Percentiles rank a stretch among this genome's conserved stretches.
phyloP scores from a whole-genome alignment of 352 stramenopile species.

The Sclerospora graminicola region DNA sequence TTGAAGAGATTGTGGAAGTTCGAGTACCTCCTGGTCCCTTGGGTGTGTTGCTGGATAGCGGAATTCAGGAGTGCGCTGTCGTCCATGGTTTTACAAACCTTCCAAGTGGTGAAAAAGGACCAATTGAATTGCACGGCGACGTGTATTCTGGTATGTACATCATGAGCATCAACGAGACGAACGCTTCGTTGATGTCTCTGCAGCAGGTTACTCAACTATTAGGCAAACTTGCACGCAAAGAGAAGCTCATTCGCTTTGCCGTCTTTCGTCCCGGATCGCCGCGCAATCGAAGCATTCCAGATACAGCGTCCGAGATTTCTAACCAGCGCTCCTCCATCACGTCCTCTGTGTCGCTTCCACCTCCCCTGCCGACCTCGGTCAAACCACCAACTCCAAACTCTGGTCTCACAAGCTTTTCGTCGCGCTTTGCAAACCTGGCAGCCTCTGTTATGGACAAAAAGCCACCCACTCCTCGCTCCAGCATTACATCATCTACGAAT shows the following conservation, averaged over 20 bases:
- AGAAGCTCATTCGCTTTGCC: conserved; percentile 74
- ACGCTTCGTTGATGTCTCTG: conserved; percentile 75
- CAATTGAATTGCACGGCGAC: conserved; percentile 50
- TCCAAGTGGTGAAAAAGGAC: conserved; percentile 40
- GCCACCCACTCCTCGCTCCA: conserved; percentile 20
- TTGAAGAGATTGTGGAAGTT: conserved; percentile 69
- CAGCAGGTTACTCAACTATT: conserved; percentile 58
- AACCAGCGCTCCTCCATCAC: conserved; percentile 29
- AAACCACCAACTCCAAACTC: conserved; percentile 26
- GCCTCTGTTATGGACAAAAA: conserved; percentile 46
- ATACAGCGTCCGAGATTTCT: conserved; percentile 38
- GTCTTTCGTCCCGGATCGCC: conserved; percentile 50
- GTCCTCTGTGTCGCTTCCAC: conserved; percentile 22
- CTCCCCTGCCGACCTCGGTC: conserved; percentile 22
- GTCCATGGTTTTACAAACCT: conserved; percentile 75
- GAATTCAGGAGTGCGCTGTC: conserved; percentile 68
- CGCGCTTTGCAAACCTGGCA: conserved; percentile 53
- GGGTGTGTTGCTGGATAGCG: conserved; percentile 64
- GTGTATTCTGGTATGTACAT: conserved; percentile 79
- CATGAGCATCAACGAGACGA: conserved; percentile 81
- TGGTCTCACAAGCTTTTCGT: conserved; percentile 26
- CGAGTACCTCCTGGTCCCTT: conserved; percentile 58
- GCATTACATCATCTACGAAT: conserved; percentile 10
- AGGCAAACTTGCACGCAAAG: conserved; percentile 60
- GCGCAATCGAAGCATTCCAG: conserved; percentile 26